Conservation (phyloP, 192 early-diverging fungal species). For the Obelidium mucronatum region DNA sequence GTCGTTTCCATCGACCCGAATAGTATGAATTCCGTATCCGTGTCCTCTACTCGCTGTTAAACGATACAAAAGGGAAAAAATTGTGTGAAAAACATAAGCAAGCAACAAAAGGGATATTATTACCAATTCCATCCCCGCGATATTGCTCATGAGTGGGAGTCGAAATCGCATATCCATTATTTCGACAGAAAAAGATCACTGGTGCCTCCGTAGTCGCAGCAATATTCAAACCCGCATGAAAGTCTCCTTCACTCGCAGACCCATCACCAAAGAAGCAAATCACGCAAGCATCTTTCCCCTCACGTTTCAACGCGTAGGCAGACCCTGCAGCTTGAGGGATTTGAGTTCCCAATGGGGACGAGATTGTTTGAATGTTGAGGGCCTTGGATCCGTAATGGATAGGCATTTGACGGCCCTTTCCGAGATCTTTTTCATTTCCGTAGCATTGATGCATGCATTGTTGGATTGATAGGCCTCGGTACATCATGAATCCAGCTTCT, state of each 20-base stretch:
- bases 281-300: conserved; percentile 77
- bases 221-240: conserved; percentile 97
- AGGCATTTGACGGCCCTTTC: conserved; percentile 99
- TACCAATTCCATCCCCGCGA: conserved; percentile 90
- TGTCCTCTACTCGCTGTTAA: conserved; percentile 79
- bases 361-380: conserved; percentile 94
- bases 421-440: conserved; percentile 84
- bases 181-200: conserved; percentile 89
- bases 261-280: conserved; percentile 99
- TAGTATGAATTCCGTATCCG: conserved; percentile 97
- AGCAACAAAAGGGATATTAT: too few species aligned
- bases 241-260: conserved; percentile 95
- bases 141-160: conserved; percentile 96
- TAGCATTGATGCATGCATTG: conserved; percentile 98
- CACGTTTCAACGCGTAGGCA: conserved; percentile 91
- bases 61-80: too few species aligned
- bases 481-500: conserved; percentile 91
- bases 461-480: conserved; percentile 93
- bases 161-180: conserved; percentile 99
- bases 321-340: conserved; percentile 97
- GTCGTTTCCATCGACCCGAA: conserved; percentile 98
- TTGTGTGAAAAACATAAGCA: too few species aligned
- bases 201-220: conserved; percentile 91
- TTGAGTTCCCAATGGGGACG: conserved; percentile 95
- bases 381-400: conserved; percentile 92